phyloP scores from a whole-genome alignment of 805 yeast genomes.

The Teunomyces stri region DNA sequence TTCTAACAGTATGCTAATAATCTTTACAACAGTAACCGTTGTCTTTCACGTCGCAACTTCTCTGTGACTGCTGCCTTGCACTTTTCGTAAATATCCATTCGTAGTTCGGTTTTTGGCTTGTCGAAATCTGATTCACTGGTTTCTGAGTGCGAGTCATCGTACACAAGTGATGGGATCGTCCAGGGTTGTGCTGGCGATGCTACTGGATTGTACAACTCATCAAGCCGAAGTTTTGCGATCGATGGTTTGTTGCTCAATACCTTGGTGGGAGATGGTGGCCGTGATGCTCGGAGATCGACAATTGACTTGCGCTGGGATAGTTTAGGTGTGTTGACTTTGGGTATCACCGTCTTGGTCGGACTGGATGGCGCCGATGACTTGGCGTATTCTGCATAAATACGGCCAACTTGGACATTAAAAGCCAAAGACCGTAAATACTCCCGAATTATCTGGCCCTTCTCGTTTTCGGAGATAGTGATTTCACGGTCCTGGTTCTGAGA shows the following conservation, averaged over 20 bases:
- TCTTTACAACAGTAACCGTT: neutral
- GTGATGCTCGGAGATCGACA: constrained; percentile 6
- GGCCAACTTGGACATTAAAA: constrained; percentile 60
- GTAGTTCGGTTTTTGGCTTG: constrained; percentile 4
- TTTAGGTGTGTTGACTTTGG: constrained; percentile 3
- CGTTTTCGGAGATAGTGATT: constrained; percentile 24
- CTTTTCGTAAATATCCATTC: constrained; percentile 24
- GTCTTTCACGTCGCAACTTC: constrained; percentile 18
- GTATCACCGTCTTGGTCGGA: neutral
- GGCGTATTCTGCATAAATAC: constrained; percentile 48
- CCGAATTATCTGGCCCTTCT: constrained; percentile 43
- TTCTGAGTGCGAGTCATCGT: constrained; percentile 1
- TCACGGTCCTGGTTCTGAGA: neutral
- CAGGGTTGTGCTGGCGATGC: constrained; percentile 15
- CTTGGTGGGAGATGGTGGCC: constrained; percentile 13
- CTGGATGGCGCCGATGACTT: constrained; percentile 11
- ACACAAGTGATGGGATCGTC: constrained; percentile 5
- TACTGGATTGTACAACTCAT: constrained; percentile 25
- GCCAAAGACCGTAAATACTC: constrained; percentile 53
- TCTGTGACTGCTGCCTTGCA: constrained; percentile 27
- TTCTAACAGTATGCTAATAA: neutral
- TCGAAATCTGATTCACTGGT: constrained; percentile 6
- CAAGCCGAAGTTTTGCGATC: constrained; percentile 18
- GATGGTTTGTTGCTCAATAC: constrained; percentile 20
- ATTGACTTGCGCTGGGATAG: constrained; percentile 4